Conservation (phyloP, 148 eudicot species). For the Rheum nobile region DNA sequence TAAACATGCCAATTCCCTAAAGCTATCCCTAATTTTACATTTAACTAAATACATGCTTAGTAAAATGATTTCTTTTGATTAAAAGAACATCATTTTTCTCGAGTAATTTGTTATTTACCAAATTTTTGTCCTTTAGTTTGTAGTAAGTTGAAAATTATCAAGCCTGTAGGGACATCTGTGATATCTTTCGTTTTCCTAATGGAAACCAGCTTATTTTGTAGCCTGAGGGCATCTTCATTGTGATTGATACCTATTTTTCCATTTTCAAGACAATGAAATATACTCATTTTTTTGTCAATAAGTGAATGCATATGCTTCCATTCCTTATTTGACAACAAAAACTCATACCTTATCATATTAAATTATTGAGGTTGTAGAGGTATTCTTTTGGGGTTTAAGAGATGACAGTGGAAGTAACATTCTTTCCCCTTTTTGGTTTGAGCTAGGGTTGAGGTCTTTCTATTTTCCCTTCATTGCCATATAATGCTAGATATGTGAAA, state of each 20-base stretch:
- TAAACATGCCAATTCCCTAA: background rate
- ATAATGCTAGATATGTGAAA: background rate
- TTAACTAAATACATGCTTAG: background rate
- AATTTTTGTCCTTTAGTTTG: background rate
- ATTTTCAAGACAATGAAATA: background rate
- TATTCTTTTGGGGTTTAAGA: background rate
- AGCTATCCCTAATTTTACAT: background rate
- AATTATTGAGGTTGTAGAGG: background rate
- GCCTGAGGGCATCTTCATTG: background rate
- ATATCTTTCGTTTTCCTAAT: background rate
- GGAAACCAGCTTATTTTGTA: background rate
- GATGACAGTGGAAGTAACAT: background rate
- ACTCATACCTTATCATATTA: background rate
- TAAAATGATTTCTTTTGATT: background rate
- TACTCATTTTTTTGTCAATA: background rate
- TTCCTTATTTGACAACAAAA: background rate
- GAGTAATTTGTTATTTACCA: background rate
- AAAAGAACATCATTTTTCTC: background rate
- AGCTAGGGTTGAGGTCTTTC: background rate
- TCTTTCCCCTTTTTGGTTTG: background rate
- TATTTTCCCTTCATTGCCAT: background rate
- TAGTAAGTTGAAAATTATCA: background rate
- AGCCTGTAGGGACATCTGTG: background rate
- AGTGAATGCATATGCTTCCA: background rate
- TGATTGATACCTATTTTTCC: background rate